These are phyloP conservation scores for Pholiota adiposa DNA, from an alignment of 1,284 basidiomycete species.

Conservation along the genomic window DNA sequence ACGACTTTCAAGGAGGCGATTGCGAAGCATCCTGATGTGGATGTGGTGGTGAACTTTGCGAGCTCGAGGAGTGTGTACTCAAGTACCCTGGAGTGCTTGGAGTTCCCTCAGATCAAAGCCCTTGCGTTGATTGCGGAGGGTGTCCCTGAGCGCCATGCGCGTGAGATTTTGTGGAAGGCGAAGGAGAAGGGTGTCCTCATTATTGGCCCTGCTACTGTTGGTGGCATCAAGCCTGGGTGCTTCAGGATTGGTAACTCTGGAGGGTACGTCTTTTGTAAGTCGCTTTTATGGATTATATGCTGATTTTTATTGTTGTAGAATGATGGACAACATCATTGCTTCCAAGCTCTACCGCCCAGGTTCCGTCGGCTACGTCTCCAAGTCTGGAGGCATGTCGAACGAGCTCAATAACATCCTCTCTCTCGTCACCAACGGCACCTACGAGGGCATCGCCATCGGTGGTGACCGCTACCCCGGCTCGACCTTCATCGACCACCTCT, in stretches of 20 bases:
- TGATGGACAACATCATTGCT: conserved; percentile 99
- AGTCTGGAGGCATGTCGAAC: conserved; percentile 99
- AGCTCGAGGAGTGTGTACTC: conserved; percentile 94
- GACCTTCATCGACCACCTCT: conserved; percentile 98
- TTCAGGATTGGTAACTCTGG: conserved; percentile 99
- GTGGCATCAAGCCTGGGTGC: conserved; percentile 99
- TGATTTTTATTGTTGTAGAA: conserved; percentile 49
- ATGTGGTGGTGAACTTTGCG: conserved; percentile 99
- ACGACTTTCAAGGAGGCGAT: conserved; percentile 92
- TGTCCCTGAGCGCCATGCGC: conserved; percentile 96
- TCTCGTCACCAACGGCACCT: conserved; percentile 96
- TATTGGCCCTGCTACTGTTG: conserved; percentile 98
- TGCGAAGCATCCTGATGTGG: conserved; percentile 95
- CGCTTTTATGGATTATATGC: not conserved
- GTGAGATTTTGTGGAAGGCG: conserved; percentile 94
- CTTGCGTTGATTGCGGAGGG: conserved; percentile 98
- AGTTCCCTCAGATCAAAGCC: conserved; percentile 65
- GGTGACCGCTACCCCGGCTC: conserved; percentile 99
- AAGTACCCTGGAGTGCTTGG: conserved; percentile 90
- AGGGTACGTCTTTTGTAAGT: conserved; percentile 57
- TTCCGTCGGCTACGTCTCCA: conserved; percentile 98
- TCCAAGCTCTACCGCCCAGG: conserved; percentile 99
- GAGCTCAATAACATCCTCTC: conserved; percentile 99
- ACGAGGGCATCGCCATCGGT: conserved; percentile 99
- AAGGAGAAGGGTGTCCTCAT: conserved; percentile 89